Evolutionary conservation across 2,329 filamentous ascomycete genomes (phyloP).

Genomic region (Septoria linicola): DNA sequence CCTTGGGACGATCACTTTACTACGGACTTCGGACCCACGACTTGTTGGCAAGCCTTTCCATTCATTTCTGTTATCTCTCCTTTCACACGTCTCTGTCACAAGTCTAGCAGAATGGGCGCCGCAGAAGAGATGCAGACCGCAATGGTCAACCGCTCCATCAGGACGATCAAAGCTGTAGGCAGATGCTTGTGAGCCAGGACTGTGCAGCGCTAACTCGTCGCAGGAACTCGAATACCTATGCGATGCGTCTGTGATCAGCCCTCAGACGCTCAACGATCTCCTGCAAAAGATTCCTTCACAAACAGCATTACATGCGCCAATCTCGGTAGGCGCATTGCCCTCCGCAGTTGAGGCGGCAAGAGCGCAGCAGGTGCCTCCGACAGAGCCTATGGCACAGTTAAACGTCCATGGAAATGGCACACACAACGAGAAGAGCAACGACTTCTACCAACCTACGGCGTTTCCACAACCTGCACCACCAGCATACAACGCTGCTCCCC

Average conservation of each 20-base stretch:
- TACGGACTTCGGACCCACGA: neutral
- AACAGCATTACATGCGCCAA: conserved; percentile 53
- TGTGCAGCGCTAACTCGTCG: conserved; percentile 23
- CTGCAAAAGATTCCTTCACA: conserved; percentile 71
- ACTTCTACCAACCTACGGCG: conserved; percentile 41
- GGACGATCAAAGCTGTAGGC: conserved; percentile 70
- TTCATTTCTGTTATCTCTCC: neutral
- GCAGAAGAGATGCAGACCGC: conserved; percentile 52
- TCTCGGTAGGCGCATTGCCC: conserved; percentile 40
- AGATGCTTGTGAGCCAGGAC: conserved; percentile 50
- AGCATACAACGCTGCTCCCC: conserved; percentile 51
- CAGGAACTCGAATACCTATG: conserved; percentile 90
- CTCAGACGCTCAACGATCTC: conserved; percentile 72
- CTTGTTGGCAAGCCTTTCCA: neutral
- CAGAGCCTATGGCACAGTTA: conserved; percentile 36
- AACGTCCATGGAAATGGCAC: conserved; percentile 34
- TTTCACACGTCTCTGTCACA: no score
- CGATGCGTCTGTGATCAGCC: conserved; percentile 75
- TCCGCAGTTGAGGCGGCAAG: conserved; percentile 28
- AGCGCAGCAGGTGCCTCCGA: conserved; percentile 28
- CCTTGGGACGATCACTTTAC: no score
- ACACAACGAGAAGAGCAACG: conserved; percentile 38
- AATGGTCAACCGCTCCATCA: conserved; percentile 79
- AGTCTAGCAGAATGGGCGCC: conserved; percentile 30
- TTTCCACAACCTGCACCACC: conserved; percentile 54